A percentile compares a stretch with the other conserved stretches of the same genome.
Conservation (phyloP, 306 rosid genomes). For the Biancaea sappan region DNA sequence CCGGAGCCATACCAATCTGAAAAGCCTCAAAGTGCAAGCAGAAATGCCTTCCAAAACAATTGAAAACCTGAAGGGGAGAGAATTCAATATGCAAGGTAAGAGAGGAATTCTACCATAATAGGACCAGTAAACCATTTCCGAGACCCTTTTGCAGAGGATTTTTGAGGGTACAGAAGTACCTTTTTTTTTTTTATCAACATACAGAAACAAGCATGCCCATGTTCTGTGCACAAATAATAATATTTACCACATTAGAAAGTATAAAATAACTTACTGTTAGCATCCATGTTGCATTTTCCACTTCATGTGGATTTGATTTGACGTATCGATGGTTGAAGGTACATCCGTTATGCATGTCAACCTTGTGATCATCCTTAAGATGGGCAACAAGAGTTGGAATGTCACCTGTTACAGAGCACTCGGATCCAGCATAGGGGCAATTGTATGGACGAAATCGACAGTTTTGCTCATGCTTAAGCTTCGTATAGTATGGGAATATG, state of each 20-base stretch:
- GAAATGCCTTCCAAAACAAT: slow-evolving; percentile 83
- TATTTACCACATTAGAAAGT: background rate
- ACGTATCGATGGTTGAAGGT: slow-evolving; percentile 93
- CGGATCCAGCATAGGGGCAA: slow-evolving; percentile 94
- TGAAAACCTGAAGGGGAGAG: slow-evolving; percentile 65
- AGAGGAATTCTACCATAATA: background rate
- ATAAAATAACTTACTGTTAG: slow-evolving; percentile 63
- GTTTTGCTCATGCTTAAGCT: slow-evolving; percentile 81
- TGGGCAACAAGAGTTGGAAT: slow-evolving; percentile 77
- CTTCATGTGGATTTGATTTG: slow-evolving; percentile 87
- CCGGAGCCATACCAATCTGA: slow-evolving; percentile 78
- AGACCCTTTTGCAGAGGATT: background rate
- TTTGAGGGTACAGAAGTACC: background rate
- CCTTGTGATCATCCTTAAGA: slow-evolving; percentile 89
- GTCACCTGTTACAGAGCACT: slow-evolving; percentile 84
- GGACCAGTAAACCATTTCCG: background rate
- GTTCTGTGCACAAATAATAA: slow-evolving; percentile 14
- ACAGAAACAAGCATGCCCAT: slow-evolving; percentile 31
- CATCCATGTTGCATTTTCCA: slow-evolving; percentile 98
- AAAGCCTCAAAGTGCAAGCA: slow-evolving; percentile 98
- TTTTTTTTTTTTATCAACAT: background rate
- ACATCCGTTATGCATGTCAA: slow-evolving; percentile 91
- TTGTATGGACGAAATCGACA: slow-evolving; percentile 83
- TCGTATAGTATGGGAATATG: slow-evolving; percentile 76
- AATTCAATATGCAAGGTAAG: slow-evolving; percentile 19